Conservation (phyloP, 345 rosid genomes). For the Excoecaria agallocha region DNA sequence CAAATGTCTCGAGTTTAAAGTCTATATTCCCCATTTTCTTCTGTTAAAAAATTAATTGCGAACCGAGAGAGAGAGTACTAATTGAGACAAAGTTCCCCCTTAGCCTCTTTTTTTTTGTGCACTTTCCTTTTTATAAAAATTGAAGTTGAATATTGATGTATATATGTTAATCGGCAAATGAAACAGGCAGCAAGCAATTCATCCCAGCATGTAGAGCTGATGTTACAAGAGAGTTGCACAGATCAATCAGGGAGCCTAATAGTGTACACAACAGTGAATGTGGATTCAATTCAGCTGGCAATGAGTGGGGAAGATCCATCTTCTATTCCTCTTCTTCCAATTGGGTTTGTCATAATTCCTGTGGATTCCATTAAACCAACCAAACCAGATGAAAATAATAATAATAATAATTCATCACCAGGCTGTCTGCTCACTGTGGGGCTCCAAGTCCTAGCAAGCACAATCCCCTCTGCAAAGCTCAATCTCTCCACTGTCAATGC, state of each 20-base stretch:
- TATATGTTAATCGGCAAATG: neutral
- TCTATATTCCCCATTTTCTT: no score
- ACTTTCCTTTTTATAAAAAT: neutral
- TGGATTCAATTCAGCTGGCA: slow-evolving; percentile 64
- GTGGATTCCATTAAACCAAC: slow-evolving; percentile 21
- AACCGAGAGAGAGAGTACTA: no score
- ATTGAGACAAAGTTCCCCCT: no score
- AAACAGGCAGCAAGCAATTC: slow-evolving; percentile 75
- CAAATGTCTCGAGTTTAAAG: no score
- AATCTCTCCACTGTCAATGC: slow-evolving; percentile 62
- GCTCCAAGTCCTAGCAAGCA: slow-evolving; percentile 76
- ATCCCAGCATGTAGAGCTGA: slow-evolving; percentile 74
- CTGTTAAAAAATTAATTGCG: no score
- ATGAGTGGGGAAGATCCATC: slow-evolving; percentile 86
- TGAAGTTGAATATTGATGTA: neutral
- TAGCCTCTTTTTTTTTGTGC: no score
- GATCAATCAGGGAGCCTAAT: slow-evolving; percentile 79
- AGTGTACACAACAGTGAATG: slow-evolving; percentile 69
- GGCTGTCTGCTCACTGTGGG: slow-evolving; percentile 80
- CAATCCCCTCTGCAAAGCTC: slow-evolving; percentile 65
- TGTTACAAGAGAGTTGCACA: slow-evolving; percentile 88
- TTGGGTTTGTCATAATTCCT: slow-evolving; percentile 70
- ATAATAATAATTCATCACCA: neutral
- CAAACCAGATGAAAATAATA: slow-evolving; percentile 20
- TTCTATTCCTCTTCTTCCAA: slow-evolving; percentile 67